These are phyloP conservation scores for Saitoella complicata DNA, from an alignment of 805 yeast species.

Conservation along the genomic window DNA sequence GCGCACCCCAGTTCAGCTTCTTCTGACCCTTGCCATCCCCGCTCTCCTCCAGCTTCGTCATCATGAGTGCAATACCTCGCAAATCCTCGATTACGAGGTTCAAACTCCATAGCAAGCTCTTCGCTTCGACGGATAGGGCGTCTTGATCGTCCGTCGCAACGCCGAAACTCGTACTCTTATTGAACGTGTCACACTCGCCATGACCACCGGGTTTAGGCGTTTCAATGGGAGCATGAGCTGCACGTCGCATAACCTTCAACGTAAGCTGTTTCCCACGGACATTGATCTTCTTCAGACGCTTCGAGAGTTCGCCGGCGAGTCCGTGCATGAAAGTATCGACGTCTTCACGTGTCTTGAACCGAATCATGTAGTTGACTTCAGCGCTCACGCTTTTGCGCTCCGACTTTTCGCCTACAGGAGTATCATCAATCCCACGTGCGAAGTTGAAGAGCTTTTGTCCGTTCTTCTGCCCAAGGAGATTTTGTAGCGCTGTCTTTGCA, in stretches of 20 bases:
- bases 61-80: conserved; percentile 62
- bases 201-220: conserved; percentile 73
- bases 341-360: conserved; percentile 47
- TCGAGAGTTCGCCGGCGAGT: conserved; percentile 42
- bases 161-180: conserved; percentile 45
- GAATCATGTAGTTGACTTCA: conserved; percentile 81
- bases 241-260: conserved; percentile 48
- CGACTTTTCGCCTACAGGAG: conserved; percentile 35
- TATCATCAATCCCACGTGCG: conserved; percentile 51
- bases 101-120: conserved; percentile 37
- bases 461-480: conserved; percentile 48
- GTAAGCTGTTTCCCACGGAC: conserved; percentile 42
- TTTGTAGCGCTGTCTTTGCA: conserved; percentile 25
- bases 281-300: conserved; percentile 32
- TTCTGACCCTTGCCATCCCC: too few species aligned
- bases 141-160: conserved; percentile 45
- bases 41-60: conserved; percentile 33
- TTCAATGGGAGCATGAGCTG: conserved; percentile 49
- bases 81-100: conserved; percentile 50
- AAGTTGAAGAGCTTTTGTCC: conserved; percentile 47
- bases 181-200: conserved; percentile 57
- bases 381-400: conserved; percentile 66
- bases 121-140: conserved; percentile 41
- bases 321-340: conserved; percentile 46
- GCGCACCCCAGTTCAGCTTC: too few species aligned